A percentile compares a stretch with the other conserved stretches of the same genome.
phyloP scores from a whole-genome alignment of 2,329 filamentous ascomycete species.

The Cadophora luteo-olivacea region DNA sequence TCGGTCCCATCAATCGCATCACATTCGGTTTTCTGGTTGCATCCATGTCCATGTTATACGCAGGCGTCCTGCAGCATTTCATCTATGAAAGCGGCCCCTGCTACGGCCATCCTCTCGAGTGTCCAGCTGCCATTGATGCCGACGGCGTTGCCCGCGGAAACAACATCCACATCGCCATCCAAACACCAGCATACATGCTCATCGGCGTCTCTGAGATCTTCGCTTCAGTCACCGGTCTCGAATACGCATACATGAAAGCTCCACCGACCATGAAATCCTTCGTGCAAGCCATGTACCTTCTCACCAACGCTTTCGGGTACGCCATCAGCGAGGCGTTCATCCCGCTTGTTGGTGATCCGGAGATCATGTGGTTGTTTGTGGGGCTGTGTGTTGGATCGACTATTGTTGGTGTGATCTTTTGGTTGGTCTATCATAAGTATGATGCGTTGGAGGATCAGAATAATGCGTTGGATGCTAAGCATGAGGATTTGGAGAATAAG shows the following conservation, averaged over 20 bases:
- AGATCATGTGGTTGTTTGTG: slow-evolving; percentile 48
- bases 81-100: slow-evolving; percentile 67
- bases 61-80: slow-evolving; percentile 61
- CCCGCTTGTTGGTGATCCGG: slow-evolving; percentile 51
- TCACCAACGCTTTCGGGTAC: slow-evolving; percentile 66
- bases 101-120: slow-evolving; percentile 48
- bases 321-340: slow-evolving; percentile 55
- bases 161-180: slow-evolving; percentile 52
- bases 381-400: slow-evolving; percentile 33
- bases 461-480: too few relatives aligned
- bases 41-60: slow-evolving; percentile 59
- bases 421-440: slow-evolving; percentile 31
- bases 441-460: slow-evolving; percentile 36
- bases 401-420: slow-evolving; percentile 33
- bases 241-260: slow-evolving; percentile 80
- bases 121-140: slow-evolving; percentile 11
- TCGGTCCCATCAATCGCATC: slow-evolving; percentile 63
- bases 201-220: slow-evolving; percentile 64
- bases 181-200: slow-evolving; percentile 54
- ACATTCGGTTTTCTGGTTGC: slow-evolving; percentile 66
- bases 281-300: slow-evolving; percentile 73
- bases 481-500: too few relatives aligned
- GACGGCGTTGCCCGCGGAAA: slow-evolving; percentile 52
- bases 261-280: slow-evolving; percentile 81
- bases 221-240: slow-evolving; percentile 66